Base-by-base conservation (phyloP, 331 rosid genomes). In the Quercus tomentella region DNA sequence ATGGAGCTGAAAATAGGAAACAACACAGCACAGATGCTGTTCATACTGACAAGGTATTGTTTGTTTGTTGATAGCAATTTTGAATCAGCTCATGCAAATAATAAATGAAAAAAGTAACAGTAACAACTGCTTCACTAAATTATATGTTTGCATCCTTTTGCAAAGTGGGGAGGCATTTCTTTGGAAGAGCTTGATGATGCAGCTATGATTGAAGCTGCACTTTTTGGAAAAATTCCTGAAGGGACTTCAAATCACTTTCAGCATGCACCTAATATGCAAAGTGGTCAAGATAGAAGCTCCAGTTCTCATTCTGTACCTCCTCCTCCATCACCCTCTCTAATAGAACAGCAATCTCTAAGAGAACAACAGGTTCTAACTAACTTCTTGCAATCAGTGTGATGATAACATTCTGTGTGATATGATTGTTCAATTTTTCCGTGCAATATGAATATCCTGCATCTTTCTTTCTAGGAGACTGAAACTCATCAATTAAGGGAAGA, bases 121-220 rank as follows among this genome's bases (percentile, higher is more conserved):
- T 18, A 18, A 7, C 3, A 65, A 70, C 49, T 76, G 52, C 70
- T 82, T 62, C 66, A 52, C 69, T 85, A 41, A 74, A 68, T 18
- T 41, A 30, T 54, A 31, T 76, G 67, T 45, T 43, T 57, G 23
- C 78, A 26, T 61, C 80, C 31, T 75, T 81, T 84, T 68, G 56
- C 62, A 76, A 84, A 94, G 97, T 88, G 92, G 90, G 93, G 87
- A 54, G 89, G 79, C 86, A 85, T 90, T 66, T 88, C 94, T 84
- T 77, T 90, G 11, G 88, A 89, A 52, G 98, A 94, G 92, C 84
- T 92, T 63, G 83, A 87, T 51, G 94, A 92, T 77, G 91, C 97
- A 54, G 70, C 89, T 73, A 60, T 87, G 89, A 87, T 89, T 66
- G 98, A 94, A 83, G 76, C 63, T 81, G 88, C 93, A 43, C 77